Evolutionary conservation across 2,329 filamentous ascomycete genomes (phyloP), one percentile per base, ranked within the genome.

Genomic region (Pleoardoris graminearum): DNA sequence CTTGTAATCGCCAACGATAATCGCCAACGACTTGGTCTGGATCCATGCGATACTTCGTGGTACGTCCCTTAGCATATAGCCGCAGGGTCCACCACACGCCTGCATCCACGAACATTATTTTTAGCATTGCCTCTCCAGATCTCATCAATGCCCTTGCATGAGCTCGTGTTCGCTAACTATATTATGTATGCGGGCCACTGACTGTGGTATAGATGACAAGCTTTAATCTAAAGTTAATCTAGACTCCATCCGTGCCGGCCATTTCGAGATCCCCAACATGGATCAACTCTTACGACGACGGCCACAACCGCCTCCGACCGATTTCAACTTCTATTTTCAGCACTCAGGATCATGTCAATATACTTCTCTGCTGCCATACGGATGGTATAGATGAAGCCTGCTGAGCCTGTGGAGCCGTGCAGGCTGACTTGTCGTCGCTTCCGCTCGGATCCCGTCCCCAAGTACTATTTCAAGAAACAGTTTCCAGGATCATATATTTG

Each of bases 181-280:
- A 65, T 66, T 60, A 49, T 48, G 53, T 60, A 49, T 48, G 53
- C 62, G 59, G 58, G 61, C 53, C 51, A 54, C 55, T 53, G 54
- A 52, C 56, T 45, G 57, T 51, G 54, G 60, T 62, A 54, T 21
- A 51, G 65, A 41, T 60, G 66, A 71, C 68, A 73, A 70, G 69
- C 69, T 68, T 72, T 72, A 72, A 72, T 69, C 66, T 70, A 70
- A 70, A 63, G 63, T 71, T 71, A 73, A 73, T 71, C 61, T 71
- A 66, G 54, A 59, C 57, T 67, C 69, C 67, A 70, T 71, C 62
- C 64, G 57, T 64, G 60, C 63, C 62, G 60, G 47, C 61, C 60
- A 49, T 62, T 68, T 68, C 53, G 59, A 70, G 67, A 70, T 71
- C 67, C 62, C 53, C 65, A 57, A 62, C 67, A 67, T 58, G 66